Evolutionary conservation across 306 rosid species (phyloP).

Genomic region (Arachis stenosperma): DNA sequence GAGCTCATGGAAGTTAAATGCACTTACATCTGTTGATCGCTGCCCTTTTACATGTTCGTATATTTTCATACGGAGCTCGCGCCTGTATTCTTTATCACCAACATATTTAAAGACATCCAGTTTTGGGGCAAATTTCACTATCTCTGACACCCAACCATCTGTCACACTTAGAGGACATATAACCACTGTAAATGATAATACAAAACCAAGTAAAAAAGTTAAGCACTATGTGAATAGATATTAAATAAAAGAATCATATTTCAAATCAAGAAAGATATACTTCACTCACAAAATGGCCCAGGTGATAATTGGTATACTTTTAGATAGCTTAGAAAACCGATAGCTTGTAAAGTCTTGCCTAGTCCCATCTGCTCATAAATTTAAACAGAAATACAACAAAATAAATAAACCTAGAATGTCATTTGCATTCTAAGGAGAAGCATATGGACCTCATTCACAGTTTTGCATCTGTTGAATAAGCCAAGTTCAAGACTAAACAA

Average conservation of each 20-base stretch:
- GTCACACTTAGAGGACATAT: conserved; percentile 93
- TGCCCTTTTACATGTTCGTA: conserved; percentile 54
- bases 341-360: conserved; percentile 95
- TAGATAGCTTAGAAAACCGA: conserved; percentile 82
- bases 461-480: conserved; percentile 31
- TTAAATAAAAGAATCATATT: conserved; percentile 24
- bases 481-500: neutral
- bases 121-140: conserved; percentile 70
- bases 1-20: conserved; percentile 12
- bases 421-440: conserved; percentile 26
- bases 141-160: conserved; percentile 90
- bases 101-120: conserved; percentile 71
- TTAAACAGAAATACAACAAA: conserved; percentile 36
- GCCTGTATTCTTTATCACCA: conserved; percentile 80
- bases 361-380: conserved; percentile 83
- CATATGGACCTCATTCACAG: conserved; percentile 27
- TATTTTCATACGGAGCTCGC: conserved; percentile 57
- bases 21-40: conserved; percentile 59
- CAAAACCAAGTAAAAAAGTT: conserved; percentile 23
- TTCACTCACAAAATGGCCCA: conserved; percentile 90
- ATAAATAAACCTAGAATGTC: conserved; percentile 19
- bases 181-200: conserved; percentile 65
- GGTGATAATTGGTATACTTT: conserved; percentile 56
- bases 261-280: conserved; percentile 34
- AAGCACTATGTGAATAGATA: conserved; percentile 22